Evolutionary conservation across 768 basidiomycete species (phyloP), one percentile per base, ranked within the genome.

Genomic region (Favolaschia claudopus): DNA sequence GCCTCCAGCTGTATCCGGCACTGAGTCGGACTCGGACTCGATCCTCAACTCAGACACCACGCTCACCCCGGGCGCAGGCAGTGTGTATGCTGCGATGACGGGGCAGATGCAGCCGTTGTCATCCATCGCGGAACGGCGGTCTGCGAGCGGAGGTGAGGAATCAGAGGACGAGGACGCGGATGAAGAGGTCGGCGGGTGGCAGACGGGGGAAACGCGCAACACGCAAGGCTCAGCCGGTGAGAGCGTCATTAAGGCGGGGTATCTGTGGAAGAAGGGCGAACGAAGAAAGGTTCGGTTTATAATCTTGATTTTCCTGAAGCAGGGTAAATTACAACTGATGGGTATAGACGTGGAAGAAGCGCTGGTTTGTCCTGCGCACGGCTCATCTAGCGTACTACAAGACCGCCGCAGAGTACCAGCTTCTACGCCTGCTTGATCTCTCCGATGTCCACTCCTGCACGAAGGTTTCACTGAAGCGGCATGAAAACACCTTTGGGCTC

Each of bases 231-330:
- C 86, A 4, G 76, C 78, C 13, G 88, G 88, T 55, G 89, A 89
- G 69, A 85, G 81, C 44, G 87, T 92, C 37, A 82, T 96, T 71
- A 96, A 95, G 76, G 86, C 91, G 22, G 97, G 96, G 1, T 99
- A 97, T 78, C 79, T 99, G 48, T 92, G 89, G 87, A 99, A 99
- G 85, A 99, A 99, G 81, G 96, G 96, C 65, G 94, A 97, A 75
- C 85, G 95, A 56, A 81, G 97, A 74, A 98, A 98, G 91, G 96
- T 96, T 63, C 55, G 48, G 83, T 74, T 29, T 45, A 55, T 32
- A 33, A 55, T 50, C 22, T 53, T 48, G 44, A 28, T 37, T 44
- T 61, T 37, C 36, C 38, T 50, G 1, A 40, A 3, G 34, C 19
- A 13, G 1, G 38, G n/a, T 20, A 14, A n/a, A n/a, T n/a, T n/a